Percentiles rank a stretch among this genome's conserved stretches.
Conservation (phyloP, 2,329 filamentous ascomycete species). For the Aspergillus pseudoterreus region DNA sequence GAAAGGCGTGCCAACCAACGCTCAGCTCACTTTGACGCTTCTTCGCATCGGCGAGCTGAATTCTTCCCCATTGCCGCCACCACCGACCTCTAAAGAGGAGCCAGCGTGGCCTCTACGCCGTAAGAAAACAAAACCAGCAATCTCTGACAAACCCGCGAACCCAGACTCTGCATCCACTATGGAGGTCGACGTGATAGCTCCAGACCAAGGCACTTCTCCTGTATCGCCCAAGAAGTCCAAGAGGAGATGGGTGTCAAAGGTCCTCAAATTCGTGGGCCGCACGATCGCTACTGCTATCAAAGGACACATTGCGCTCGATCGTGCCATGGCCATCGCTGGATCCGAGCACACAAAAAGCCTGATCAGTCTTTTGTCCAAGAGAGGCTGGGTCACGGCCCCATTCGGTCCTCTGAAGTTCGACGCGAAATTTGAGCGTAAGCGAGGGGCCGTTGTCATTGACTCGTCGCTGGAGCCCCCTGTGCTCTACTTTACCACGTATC, state of each 20-base stretch:
- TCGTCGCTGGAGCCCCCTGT: slow-evolving; percentile 33
- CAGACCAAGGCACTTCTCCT: background rate
- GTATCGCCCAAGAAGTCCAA: slow-evolving; percentile 14
- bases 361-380: slow-evolving; percentile 63
- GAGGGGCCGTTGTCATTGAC: slow-evolving; percentile 67
- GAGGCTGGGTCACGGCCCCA: slow-evolving; percentile 36
- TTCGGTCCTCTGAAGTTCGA: slow-evolving; percentile 75
- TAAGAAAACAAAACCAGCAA: slow-evolving; percentile 44
- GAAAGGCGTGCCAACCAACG: slow-evolving; percentile 79
- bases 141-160: slow-evolving; percentile 41
- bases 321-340: slow-evolving; percentile 62
- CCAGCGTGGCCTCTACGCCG: slow-evolving; percentile 1
- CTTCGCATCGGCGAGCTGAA: slow-evolving; percentile 79
- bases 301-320: slow-evolving; percentile 68
- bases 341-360: slow-evolving; percentile 64
- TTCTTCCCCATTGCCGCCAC: slow-evolving; percentile 70
- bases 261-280: slow-evolving; percentile 64
- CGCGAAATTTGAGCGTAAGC: slow-evolving; percentile 65
- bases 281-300: slow-evolving; percentile 68
- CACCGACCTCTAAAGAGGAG: slow-evolving; percentile 39
- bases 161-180: slow-evolving; percentile 36
- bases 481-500: slow-evolving; percentile 58
- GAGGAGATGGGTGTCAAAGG: slow-evolving; percentile 45
- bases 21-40: slow-evolving; percentile 76
- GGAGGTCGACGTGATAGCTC: background rate